Evolutionary conservation across 2,329 filamentous ascomycete genomes (phyloP).

Genomic region (Fusarium sororula): DNA sequence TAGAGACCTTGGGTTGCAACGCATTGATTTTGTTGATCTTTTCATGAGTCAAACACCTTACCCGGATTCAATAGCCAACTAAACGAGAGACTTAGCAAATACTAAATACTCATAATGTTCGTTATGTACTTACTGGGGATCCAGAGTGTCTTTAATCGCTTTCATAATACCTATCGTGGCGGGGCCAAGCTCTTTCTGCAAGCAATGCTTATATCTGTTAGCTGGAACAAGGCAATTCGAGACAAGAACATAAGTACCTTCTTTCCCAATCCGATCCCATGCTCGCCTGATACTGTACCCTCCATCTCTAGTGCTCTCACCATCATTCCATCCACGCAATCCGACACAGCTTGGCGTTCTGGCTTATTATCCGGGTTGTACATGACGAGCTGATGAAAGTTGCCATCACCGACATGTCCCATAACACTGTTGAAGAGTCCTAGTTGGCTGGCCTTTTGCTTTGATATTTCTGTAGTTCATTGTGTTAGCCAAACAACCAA

Average conservation of each 20-base stretch:
- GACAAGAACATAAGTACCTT: background rate
- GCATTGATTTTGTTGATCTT: background rate
- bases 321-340: constrained; percentile 74
- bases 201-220: background rate
- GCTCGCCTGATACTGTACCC: constrained; percentile 69
- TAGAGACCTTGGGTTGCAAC: rapidly evolving
- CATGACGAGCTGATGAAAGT: constrained; percentile 69
- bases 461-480: background rate
- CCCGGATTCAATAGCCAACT: background rate
- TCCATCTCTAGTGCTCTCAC: constrained; percentile 75
- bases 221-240: rapidly evolving
- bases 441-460: constrained; percentile 53
- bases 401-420: constrained; percentile 79
- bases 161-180: background rate
- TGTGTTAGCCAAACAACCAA: background rate
- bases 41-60: background rate
- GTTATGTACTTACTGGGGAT: background rate
- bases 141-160: background rate
- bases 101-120: background rate
- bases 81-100: background rate
- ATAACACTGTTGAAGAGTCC: constrained; percentile 73
- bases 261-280: background rate
- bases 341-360: constrained; percentile 63
- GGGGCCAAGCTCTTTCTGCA: background rate
- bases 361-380: constrained; percentile 60